Percentiles rank a stretch among this genome's conserved stretches.
phyloP scores from a whole-genome alignment of 2,329 filamentous ascomycete genomes.

The Scedosporium boydii region DNA sequence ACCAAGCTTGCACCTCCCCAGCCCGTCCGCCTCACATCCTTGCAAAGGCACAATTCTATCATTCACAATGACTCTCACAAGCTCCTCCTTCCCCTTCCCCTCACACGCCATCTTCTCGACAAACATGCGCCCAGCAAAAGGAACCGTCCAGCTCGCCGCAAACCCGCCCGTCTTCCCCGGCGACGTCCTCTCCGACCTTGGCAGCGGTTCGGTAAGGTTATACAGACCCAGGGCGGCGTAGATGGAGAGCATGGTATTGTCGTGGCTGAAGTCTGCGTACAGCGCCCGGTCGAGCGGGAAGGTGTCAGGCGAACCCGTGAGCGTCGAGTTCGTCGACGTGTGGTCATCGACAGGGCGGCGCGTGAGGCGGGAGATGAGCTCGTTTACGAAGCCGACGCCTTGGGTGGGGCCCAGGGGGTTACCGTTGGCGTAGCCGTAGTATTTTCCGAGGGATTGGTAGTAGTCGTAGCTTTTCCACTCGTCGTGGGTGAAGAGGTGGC shows the following conservation, averaged over 20 bases:
- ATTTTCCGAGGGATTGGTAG: conserved; percentile 70
- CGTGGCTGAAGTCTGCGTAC: conserved; percentile 88
- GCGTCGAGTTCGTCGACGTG: conserved; percentile 68
- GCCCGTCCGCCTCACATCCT: conserved; percentile 58
- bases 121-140: conserved; percentile 73
- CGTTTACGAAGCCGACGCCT: conserved; percentile 80
- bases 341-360: conserved; percentile 56
- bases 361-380: conserved; percentile 75
- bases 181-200: conserved; percentile 38
- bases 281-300: conserved; percentile 63
- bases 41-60: conserved; percentile 67
- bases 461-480: conserved; percentile 81
- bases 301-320: conserved; percentile 56
- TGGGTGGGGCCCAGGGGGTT: conserved; percentile 74
- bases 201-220: conserved; percentile 49
- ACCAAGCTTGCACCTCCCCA: conserved; percentile 61
- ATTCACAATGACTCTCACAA: conserved; percentile 74
- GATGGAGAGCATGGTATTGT: conserved; percentile 75
- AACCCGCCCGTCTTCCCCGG: conserved; percentile 54
- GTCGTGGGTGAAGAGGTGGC: conserved; percentile 57
- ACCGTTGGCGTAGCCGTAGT: conserved; percentile 70
- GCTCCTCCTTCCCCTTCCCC: conserved; percentile 44
- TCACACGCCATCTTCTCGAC: conserved; percentile 77
- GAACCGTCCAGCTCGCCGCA: conserved; percentile 68
- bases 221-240: conserved; percentile 73